These are phyloP conservation scores for Euclidium syriacum DNA, from an alignment of 345 rosid genomes.

Conservation along the genomic window DNA sequence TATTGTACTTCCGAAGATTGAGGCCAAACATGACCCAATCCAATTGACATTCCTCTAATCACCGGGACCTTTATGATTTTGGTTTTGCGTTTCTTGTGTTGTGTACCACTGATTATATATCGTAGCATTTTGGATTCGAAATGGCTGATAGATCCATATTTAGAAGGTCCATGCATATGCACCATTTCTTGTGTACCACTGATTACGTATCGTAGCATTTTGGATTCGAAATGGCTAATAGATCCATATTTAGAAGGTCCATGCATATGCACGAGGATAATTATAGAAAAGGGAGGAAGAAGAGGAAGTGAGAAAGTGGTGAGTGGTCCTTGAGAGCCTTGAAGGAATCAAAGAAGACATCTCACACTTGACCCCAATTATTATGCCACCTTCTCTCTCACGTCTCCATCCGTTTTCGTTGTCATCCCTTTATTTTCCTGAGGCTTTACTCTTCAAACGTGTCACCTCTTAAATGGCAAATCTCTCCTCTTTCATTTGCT, in stretches of 20 bases:
- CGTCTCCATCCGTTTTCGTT: slow-evolving; percentile 34
- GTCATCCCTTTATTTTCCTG: slow-evolving; percentile 20
- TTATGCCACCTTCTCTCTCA: slow-evolving; percentile 35
- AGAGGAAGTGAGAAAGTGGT: slow-evolving; percentile 27
- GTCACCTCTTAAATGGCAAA: slow-evolving; percentile 26
- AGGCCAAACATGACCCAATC: too few relatives aligned
- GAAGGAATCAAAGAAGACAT: slow-evolving; percentile 37
- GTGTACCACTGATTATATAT: too few relatives aligned
- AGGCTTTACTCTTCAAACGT: slow-evolving; percentile 31
- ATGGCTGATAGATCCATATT: not conserved
- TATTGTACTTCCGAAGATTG: too few relatives aligned
- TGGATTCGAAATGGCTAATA: not conserved
- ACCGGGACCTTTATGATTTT: too few relatives aligned
- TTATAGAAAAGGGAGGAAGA: not conserved
- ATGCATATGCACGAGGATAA: slow-evolving; percentile 16
- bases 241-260: not conserved
- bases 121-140: not conserved
- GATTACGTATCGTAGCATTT: not conserved
- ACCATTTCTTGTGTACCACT: too few relatives aligned
- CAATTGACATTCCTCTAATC: too few relatives aligned
- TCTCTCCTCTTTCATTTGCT: not conserved
- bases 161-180: slow-evolving; percentile 15
- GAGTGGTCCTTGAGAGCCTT: slow-evolving; percentile 33
- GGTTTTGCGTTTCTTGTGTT: too few relatives aligned
- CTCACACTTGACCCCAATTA: slow-evolving; percentile 29